Conservation (phyloP, 768 basidiomycete genomes). For the Podaxis rugospora region DNA sequence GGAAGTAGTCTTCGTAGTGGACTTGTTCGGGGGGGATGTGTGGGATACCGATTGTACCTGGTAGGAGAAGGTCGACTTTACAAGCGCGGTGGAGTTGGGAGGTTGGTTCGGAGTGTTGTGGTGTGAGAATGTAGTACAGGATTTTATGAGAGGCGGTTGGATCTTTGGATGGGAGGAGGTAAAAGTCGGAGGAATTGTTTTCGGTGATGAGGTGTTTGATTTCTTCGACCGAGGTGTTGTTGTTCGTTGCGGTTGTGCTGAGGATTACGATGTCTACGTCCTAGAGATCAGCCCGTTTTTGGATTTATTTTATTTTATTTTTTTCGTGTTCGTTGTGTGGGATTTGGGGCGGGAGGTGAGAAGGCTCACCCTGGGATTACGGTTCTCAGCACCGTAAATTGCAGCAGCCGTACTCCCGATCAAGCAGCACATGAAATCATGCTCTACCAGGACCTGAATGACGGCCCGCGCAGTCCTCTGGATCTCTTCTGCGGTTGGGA, state of each 20-base stretch:
- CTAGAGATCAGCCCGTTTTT: constrained; percentile 19
- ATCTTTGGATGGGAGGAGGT: constrained; percentile 31
- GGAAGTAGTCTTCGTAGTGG: constrained; percentile 12
- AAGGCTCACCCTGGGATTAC: constrained; percentile 30
- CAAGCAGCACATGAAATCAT: constrained; percentile 28
- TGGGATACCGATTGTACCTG: constrained; percentile 31
- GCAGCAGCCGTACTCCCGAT: constrained; percentile 37
- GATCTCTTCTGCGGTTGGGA: constrained; percentile 17
- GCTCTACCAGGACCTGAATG: constrained; percentile 17
- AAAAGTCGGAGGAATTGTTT: constrained; percentile 27
- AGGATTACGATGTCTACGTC: constrained; percentile 46
- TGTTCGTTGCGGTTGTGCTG: constrained; percentile 15
- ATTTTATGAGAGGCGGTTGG: constrained; percentile 36
- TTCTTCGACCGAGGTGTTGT: constrained; percentile 23
- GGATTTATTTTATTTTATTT: neutral
- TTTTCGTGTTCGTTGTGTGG: neutral
- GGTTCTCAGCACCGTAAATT: constrained; percentile 29
- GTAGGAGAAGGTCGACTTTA: constrained; percentile 34
- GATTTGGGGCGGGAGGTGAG: constrained; percentile 2
- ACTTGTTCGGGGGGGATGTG: constrained; percentile 19
- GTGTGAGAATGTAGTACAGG: constrained; percentile 31
- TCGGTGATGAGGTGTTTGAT: constrained; percentile 35
- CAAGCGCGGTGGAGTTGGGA: constrained; percentile 18
- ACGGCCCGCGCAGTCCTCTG: constrained; percentile 22
- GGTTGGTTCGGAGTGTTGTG: neutral